Percentiles rank a stretch among this genome's conserved stretches.
Conservation (phyloP, 1,139 yeast genomes). For the Protomyces arabidopsidicola region DNA sequence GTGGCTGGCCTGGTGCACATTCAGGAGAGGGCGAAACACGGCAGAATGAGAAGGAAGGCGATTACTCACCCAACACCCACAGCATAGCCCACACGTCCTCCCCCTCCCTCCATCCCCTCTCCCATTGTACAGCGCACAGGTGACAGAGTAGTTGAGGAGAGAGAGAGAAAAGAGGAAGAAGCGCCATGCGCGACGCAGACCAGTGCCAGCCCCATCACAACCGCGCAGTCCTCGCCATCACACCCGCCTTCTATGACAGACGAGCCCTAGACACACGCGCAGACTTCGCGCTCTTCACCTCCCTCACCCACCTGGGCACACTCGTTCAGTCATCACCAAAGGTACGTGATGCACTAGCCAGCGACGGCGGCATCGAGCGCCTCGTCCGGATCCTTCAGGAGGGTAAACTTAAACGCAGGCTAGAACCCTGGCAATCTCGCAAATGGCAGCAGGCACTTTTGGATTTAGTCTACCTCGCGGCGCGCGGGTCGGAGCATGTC, state of each 20-base stretch:
- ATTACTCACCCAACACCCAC: not conserved
- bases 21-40: not conserved
- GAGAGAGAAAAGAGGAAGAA: not conserved
- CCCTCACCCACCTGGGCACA: slow-evolving; percentile 82
- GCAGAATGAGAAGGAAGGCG: not conserved
- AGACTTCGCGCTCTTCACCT: slow-evolving; percentile 84
- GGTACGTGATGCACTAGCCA: slow-evolving; percentile 81
- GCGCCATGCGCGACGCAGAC: slow-evolving; percentile 79
- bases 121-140: too few species aligned
- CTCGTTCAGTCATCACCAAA: slow-evolving; percentile 80
- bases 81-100: not conserved
- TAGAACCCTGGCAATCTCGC: slow-evolving; percentile 43
- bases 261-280: slow-evolving; percentile 88
- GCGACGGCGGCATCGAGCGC: slow-evolving; percentile 89
- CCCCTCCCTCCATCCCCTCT: too few species aligned
- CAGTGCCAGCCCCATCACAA: slow-evolving; percentile 72
- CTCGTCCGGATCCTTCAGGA: slow-evolving; percentile 66
- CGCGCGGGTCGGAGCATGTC: slow-evolving; percentile 83
- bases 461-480: slow-evolving; percentile 83
- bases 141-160: not conserved
- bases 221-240: slow-evolving; percentile 84
- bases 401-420: slow-evolving; percentile 46
- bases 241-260: slow-evolving; percentile 82
- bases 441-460: slow-evolving; percentile 95
- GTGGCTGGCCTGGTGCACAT: not conserved